Percentiles rank a stretch among this genome's conserved stretches.
phyloP scores from a whole-genome alignment of 2,329 filamentous ascomycete species.

The Shiraia bambusicola region DNA sequence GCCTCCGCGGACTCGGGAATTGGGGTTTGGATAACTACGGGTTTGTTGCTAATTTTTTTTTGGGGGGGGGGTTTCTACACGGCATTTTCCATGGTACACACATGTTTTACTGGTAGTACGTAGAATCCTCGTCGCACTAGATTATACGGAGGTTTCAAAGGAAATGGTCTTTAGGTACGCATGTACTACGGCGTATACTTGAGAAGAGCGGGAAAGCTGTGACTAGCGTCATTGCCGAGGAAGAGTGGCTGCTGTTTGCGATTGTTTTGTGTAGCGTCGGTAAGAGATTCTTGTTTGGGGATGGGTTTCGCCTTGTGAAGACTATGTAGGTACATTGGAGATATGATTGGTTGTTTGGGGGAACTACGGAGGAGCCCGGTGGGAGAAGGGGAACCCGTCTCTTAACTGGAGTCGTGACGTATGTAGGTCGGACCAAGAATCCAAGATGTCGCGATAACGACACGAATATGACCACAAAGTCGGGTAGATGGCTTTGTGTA shows the following conservation, averaged over 20 bases:
- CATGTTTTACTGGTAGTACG: neutral
- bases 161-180: too few species aligned
- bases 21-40: too few species aligned
- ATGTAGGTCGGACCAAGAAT: too few species aligned
- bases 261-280: neutral
- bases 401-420: too few species aligned
- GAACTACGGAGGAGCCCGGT: too few species aligned
- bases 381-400: too few species aligned
- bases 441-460: too few species aligned
- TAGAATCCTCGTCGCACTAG: neutral
- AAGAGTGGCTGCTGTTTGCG: neutral
- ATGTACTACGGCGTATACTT: too few species aligned
- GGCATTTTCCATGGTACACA: constrained; percentile 2
- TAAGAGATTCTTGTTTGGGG: constrained; percentile 1
- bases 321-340: neutral
- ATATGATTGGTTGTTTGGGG: neutral
- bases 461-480: too few species aligned
- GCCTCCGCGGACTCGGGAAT: too few species aligned
- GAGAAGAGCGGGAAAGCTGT: neutral
- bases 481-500: too few species aligned
- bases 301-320: neutral
- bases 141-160: neutral
- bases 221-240: neutral
- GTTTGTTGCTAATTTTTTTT: neutral
- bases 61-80: neutral